phyloP scores from a whole-genome alignment of 371 early-diverging fungal species.

The Lichtheimia corymbifera region DNA sequence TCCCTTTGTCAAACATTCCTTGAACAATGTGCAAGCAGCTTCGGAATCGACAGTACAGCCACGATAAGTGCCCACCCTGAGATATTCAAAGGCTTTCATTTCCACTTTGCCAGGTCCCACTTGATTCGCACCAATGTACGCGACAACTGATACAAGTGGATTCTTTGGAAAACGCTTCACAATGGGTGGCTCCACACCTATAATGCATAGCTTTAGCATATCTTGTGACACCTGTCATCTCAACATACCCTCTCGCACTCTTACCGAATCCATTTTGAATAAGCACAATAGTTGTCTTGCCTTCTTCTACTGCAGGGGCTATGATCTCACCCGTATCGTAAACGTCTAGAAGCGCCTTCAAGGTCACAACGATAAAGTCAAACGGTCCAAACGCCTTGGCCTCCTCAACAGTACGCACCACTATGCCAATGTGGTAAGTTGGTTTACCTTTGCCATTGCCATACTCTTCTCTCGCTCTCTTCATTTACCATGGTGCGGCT shows the following conservation, averaged over 20 bases:
- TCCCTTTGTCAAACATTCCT: conserved; percentile 42
- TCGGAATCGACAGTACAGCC: conserved; percentile 22
- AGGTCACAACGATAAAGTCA: conserved; percentile 74
- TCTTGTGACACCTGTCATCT: neutral
- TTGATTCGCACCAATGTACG: conserved; percentile 77
- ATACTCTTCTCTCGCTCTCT: too few relatives aligned
- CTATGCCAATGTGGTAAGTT: neutral
- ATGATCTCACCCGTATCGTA: conserved; percentile 63
- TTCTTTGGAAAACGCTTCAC: conserved; percentile 64
- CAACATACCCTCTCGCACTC: neutral
- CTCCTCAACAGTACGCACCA: conserved; percentile 59
- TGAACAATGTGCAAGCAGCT: conserved; percentile 26
- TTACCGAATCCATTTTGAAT: conserved; percentile 85
- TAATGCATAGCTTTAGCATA: neutral
- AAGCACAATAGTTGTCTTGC: conserved; percentile 66
- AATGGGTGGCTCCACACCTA: conserved; percentile 67
- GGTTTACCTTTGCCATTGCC: neutral
- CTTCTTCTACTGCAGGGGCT: conserved; percentile 57
- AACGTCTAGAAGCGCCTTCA: conserved; percentile 74
- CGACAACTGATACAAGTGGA: conserved; percentile 70
- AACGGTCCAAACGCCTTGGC: conserved; percentile 35
- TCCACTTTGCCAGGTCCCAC: conserved; percentile 61
- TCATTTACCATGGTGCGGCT: conserved; percentile 49
- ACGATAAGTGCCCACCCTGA: conserved; percentile 31
- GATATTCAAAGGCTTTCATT: conserved; percentile 31